These are phyloP conservation scores for Phytophthora tentaculata DNA, from an alignment of 352 stramenopile species.

Conservation along the genomic window DNA sequence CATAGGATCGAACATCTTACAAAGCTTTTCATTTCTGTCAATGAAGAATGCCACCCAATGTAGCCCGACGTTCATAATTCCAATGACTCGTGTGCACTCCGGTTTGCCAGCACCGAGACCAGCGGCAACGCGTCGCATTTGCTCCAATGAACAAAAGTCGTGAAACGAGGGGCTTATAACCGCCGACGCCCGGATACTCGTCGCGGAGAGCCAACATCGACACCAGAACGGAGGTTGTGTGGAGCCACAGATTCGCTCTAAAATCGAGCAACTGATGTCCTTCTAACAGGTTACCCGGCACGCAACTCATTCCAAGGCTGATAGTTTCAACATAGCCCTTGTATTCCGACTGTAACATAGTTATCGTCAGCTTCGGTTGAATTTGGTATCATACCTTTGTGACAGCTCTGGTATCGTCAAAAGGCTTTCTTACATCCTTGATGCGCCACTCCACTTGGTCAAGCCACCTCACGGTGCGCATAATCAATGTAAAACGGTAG, in stretches of 20 bases:
- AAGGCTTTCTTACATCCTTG: not conserved
- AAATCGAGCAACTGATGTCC: conserved; percentile 2
- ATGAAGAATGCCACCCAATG: conserved; percentile 17
- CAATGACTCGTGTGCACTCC: conserved; percentile 2
- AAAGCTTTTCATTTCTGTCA: not conserved
- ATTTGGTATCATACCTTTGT: not conserved
- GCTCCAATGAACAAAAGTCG: not conserved
- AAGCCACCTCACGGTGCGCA: not conserved
- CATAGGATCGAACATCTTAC: conserved; percentile 10
- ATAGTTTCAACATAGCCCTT: not conserved
- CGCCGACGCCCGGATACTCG: not conserved
- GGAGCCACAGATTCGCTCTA: not conserved
- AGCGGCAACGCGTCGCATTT: not conserved
- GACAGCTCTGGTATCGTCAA: not conserved
- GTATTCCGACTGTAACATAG: not conserved
- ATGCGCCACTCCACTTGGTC: not conserved
- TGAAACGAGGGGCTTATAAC: not conserved
- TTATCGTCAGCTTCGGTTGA: not conserved
- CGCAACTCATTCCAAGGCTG: not conserved
- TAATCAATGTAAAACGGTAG: not conserved
- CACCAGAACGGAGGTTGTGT: conserved; percentile 2
- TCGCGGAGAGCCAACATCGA: conserved; percentile 2
- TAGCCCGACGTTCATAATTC: not conserved
- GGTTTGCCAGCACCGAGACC: not conserved
- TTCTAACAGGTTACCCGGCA: not conserved